phyloP scores from a whole-genome alignment of 352 stramenopile species.

The Globisporangium mamillatum region DNA sequence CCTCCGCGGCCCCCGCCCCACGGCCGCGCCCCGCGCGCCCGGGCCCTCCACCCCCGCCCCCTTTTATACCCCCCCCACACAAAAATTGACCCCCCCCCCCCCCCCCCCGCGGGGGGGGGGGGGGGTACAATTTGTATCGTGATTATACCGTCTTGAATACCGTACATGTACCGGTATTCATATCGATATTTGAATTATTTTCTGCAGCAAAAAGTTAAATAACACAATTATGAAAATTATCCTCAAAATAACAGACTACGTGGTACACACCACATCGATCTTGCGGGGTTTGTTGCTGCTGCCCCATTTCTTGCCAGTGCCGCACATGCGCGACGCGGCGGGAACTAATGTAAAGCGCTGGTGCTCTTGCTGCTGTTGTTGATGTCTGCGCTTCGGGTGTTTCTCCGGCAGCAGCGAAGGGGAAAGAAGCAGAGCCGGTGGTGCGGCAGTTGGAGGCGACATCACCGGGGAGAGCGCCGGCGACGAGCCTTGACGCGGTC shows the following conservation, averaged over 20 bases:
- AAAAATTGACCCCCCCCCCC: too few species aligned
- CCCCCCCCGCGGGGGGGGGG: too few species aligned
- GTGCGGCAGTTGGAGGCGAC: constrained; percentile 16
- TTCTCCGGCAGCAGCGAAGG: constrained; percentile 31
- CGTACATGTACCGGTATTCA: too few species aligned
- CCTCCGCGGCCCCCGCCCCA: too few species aligned
- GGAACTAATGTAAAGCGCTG: constrained; percentile 27
- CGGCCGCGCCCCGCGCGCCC: too few species aligned
- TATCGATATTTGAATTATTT: too few species aligned
- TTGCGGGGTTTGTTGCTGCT: constrained; percentile 7
- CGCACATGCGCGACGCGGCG: constrained; percentile 26
- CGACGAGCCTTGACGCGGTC: constrained; percentile 41
- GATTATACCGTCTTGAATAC: too few species aligned
- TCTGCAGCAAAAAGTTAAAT: constrained; percentile 1
- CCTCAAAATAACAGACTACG: not conserved
- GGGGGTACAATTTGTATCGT: too few species aligned
- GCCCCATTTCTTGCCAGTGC: constrained; percentile 18
- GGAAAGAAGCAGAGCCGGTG: constrained; percentile 24
- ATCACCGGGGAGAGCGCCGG: constrained; percentile 28
- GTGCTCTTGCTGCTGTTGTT: constrained; percentile 29
- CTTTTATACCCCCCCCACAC: too few species aligned
- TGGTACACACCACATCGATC: constrained; percentile 17
- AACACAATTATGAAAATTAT: constrained; percentile 4
- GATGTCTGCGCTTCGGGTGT: constrained; percentile 27
- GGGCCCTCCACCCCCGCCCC: too few species aligned